These are phyloP conservation scores for Triangularia setosa DNA, from an alignment of 2,329 filamentous ascomycete genomes.

Conservation along the genomic window DNA sequence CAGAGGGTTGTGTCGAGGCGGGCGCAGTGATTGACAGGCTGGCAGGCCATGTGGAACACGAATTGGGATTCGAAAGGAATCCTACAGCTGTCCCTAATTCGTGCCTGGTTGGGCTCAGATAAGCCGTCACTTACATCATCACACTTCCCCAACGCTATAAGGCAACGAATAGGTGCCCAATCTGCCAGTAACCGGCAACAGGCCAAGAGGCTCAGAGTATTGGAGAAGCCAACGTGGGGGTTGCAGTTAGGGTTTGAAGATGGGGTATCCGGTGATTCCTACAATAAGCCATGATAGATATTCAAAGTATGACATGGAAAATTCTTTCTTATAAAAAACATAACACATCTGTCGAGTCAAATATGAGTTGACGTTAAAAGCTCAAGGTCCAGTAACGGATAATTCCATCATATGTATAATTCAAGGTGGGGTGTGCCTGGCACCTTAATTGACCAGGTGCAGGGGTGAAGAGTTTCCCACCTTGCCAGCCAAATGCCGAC, in stretches of 20 bases:
- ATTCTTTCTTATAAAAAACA: not conserved
- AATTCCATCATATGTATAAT: not conserved
- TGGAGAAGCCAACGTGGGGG: not conserved
- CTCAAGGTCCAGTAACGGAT: not conserved
- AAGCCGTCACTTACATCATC: not conserved
- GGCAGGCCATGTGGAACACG: not conserved
- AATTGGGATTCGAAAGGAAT: not conserved
- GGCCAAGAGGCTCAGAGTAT: not conserved
- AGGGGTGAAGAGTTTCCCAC: not conserved
- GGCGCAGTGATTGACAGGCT: not conserved
- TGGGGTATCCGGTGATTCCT: not conserved
- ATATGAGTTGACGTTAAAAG: not conserved
- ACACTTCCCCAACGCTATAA: not conserved
- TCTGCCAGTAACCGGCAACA: not conserved
- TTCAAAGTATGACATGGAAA: not conserved
- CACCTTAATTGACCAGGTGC: not conserved
- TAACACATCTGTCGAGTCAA: not conserved
- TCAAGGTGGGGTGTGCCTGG: not conserved
- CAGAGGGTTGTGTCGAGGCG: not conserved
- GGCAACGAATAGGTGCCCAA: not conserved
- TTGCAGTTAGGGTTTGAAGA: not conserved
- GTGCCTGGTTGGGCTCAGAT: not conserved
- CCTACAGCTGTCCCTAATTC: not conserved
- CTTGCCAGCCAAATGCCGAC: not conserved
- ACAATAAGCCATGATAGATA: not conserved